Base-by-base conservation (phyloP, 1,284 basidiomycete species). In the Chalciporus sp. region DNA sequence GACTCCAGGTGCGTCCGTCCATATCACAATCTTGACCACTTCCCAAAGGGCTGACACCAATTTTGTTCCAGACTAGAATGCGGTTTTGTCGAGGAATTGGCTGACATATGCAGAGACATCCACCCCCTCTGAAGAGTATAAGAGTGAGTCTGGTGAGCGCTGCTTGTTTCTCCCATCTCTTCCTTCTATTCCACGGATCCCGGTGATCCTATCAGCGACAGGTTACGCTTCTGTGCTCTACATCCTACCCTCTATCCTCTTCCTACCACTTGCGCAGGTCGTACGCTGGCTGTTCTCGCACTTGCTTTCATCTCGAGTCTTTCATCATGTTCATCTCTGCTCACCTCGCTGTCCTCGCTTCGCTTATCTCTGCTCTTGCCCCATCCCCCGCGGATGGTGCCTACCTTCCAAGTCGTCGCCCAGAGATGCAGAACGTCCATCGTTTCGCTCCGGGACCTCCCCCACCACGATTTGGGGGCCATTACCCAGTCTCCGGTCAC, bases 121-220 rank as follows among this genome's bases (percentile, higher is more conserved):
- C n/a, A 37, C n/a, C 9, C 49, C 19, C 6, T 40, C 16, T 41
- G 7, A 5, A 19, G 40, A 42, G 55, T 69, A 69, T 66, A 69
- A 69, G 46, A 62, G 29, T 40, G 9, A 20, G 42, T 47, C 12
- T 45, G 27, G 43, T 49, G 49, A 48, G 56, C 49, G 39, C 23
- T 23, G 31, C 35, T 33, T 16, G 23, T 40, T 41, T 39, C 56
- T 46, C 37, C 27, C 26, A 58, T 51, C 54, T 53, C 43, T 55
- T 37, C 7, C 40, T 19, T 48, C 45, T 11, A 47, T 46, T 59
- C 27, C 17, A 12, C 50, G 53, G 67, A 55, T 71, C 68, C 65
- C 17, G 61, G 68, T 56, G 65, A 56, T 71, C 64, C 60, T 57
- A 53, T 19, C 42, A 50, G 49, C 55, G 45, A 65, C 56, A 56